A percentile compares a stretch with the other conserved stretches of the same genome.
Conservation (phyloP, 768 basidiomycete genomes). For the Termitomyces sp. region DNA sequence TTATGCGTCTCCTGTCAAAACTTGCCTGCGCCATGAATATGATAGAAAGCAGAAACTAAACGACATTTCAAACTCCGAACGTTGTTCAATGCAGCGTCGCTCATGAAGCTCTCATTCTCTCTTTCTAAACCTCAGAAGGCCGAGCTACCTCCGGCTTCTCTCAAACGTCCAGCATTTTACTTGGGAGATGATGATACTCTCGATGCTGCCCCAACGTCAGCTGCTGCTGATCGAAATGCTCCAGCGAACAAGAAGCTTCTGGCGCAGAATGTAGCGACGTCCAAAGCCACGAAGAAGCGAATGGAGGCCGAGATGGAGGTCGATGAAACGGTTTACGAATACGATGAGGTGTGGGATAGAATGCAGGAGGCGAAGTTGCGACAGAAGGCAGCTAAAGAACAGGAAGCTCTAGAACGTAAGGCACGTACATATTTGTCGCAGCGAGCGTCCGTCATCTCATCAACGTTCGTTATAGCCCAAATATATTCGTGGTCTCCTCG, state of each 20-base stretch:
- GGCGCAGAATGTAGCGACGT: conserved; percentile 56
- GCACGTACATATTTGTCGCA: conserved; percentile 34
- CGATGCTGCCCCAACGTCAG: conserved; percentile 45
- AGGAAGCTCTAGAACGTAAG: conserved; percentile 74
- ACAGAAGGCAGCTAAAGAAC: conserved; percentile 75
- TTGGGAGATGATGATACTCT: conserved; percentile 59
- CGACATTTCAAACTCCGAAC: conserved; percentile 30
- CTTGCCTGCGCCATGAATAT: conserved; percentile 53
- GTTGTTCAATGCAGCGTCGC: conserved; percentile 12
- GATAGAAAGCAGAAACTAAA: background rate
- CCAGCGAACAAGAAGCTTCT: conserved; percentile 52
- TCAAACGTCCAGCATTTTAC: conserved; percentile 60
- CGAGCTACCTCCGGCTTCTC: conserved; percentile 36
- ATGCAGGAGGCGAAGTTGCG: conserved; percentile 85
- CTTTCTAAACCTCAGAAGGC: conserved; percentile 60
- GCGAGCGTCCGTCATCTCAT: conserved; percentile 9
- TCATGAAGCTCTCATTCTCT: conserved; percentile 91
- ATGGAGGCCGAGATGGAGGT: conserved; percentile 77
- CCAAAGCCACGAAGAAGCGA: conserved; percentile 64
- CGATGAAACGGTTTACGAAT: conserved; percentile 85
- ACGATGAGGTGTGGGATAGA: conserved; percentile 94
- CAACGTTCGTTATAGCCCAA: conserved; percentile 62
- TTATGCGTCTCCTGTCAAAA: conserved; percentile 85
- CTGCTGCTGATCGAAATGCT: conserved; percentile 30
- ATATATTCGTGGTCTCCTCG: conserved; percentile 80